Evolutionary conservation across 2,329 filamentous ascomycete species (phyloP).

Genomic region (Nigrospora oryzae): DNA sequence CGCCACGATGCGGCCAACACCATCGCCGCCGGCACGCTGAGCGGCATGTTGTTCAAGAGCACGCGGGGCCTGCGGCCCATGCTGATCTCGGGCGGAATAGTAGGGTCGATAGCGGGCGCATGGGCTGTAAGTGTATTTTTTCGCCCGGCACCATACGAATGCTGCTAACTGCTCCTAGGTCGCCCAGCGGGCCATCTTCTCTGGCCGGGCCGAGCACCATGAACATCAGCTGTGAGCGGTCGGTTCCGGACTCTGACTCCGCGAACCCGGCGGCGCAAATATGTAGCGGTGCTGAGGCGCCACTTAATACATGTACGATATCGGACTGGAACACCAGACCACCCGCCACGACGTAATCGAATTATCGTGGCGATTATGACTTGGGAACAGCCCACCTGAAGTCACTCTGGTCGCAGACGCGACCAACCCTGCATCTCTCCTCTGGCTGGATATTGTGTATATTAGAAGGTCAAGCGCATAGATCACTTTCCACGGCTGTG

Average conservation of each 20-base stretch:
- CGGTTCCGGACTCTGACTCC: not conserved
- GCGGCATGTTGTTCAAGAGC: slow-evolving; percentile 94
- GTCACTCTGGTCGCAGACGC: too few species aligned
- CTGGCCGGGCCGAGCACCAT: slow-evolving; percentile 1
- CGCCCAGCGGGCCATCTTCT: slow-evolving; percentile 11
- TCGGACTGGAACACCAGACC: slow-evolving; percentile 5
- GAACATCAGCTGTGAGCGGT: not conserved
- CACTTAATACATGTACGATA: slow-evolving; percentile 17
- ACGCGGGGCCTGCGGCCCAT: slow-evolving; percentile 84
- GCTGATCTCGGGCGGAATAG: slow-evolving; percentile 87
- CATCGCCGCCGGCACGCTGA: slow-evolving; percentile 73
- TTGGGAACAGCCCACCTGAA: too few species aligned
- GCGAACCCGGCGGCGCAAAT: too few species aligned
- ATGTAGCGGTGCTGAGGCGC: not conserved
- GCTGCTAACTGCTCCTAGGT: slow-evolving; percentile 16
- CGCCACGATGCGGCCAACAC: slow-evolving; percentile 90
- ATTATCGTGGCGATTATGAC: too few species aligned
- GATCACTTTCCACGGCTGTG: slow-evolving; percentile 24
- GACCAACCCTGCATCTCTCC: slow-evolving; percentile 33
- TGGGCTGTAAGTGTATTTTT: slow-evolving; percentile 70
- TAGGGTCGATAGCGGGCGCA: slow-evolving; percentile 72
- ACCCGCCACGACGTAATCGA: not conserved
- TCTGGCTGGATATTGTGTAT: slow-evolving; percentile 39
- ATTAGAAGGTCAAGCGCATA: slow-evolving; percentile 40
- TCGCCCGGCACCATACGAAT: not conserved